A percentile compares a stretch with the other conserved stretches of the same genome.
Conservation (phyloP, 305 asterid genomes). For the Fraxinus latifolia region DNA sequence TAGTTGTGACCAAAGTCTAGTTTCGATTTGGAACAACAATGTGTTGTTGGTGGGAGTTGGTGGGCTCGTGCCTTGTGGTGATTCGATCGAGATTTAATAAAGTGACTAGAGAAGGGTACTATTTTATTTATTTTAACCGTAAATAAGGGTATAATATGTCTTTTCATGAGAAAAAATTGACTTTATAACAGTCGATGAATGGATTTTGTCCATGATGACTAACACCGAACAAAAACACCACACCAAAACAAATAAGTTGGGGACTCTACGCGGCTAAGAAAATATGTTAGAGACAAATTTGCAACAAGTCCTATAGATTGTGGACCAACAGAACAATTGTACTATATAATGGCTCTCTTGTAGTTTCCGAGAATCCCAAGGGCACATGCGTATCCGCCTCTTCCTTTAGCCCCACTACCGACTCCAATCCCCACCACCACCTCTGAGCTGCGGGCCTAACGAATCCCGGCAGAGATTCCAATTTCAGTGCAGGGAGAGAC, state of each 20-base stretch:
- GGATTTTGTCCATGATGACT: neutral
- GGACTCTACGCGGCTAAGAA: neutral
- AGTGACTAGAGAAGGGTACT: neutral
- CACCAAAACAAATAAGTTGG: neutral
- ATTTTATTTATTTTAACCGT: neutral
- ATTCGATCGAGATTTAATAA: neutral
- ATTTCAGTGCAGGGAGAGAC: constrained; percentile 11
- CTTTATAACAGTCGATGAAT: neutral
- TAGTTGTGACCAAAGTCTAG: neutral
- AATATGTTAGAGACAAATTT: neutral
- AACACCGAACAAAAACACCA: neutral
- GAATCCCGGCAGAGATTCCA: constrained; percentile 32
- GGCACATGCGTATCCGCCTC: constrained; percentile 8
- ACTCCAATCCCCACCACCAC: neutral
- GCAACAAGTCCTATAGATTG: neutral
- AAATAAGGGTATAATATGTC: neutral
- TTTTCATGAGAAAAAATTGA: neutral
- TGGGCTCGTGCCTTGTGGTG: neutral
- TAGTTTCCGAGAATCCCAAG: constrained; percentile 22
- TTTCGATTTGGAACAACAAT: neutral
- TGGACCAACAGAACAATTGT: neutral
- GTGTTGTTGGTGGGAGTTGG: neutral
- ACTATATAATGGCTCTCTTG: constrained; percentile 19
- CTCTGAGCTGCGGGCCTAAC: neutral
- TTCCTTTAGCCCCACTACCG: constrained; percentile 20